phyloP scores from a whole-genome alignment of 257 asterid genomes.

The Ballota nigra region DNA sequence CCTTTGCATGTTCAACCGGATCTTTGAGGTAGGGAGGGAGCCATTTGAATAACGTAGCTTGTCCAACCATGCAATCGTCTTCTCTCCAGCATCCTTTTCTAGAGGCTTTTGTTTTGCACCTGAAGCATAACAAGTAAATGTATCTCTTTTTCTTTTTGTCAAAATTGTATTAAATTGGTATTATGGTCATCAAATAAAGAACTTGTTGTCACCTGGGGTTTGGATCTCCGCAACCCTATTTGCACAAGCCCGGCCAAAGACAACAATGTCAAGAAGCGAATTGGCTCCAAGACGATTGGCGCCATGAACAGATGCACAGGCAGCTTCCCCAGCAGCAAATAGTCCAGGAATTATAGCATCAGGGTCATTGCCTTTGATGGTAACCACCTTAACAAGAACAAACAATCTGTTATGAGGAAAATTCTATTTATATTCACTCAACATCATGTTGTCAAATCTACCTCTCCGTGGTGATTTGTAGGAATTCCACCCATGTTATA shows the following conservation, averaged over 20 bases:
- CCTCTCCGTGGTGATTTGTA: conserved; percentile 95
- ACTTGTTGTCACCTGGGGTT: conserved; percentile 58
- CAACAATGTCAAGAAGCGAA: conserved; percentile 97
- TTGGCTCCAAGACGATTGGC: conserved; percentile 99
- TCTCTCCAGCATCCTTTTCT: conserved; percentile 86
- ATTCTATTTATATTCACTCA: conserved; percentile 6
- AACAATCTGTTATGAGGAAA: conserved; percentile 11
- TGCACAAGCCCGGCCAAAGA: conserved; percentile 98
- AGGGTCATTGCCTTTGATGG: conserved; percentile 65
- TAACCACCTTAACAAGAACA: conserved; percentile 59
- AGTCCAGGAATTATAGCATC: conserved; percentile 83
- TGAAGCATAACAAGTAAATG: conserved; percentile 33
- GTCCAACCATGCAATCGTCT: conserved; percentile 94
- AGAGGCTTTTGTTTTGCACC: conserved; percentile 84
- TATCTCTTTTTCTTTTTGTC: too few relatives aligned
- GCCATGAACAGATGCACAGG: conserved; percentile 98
- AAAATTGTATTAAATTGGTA: conserved; percentile 6
- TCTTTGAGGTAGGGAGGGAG: conserved; percentile 82
- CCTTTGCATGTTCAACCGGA: conserved; percentile 92
- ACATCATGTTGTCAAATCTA: conserved; percentile 26
- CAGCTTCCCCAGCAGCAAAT: conserved; percentile 99
- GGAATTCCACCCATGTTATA: conserved; percentile 99
- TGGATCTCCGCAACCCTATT: conserved; percentile 91
- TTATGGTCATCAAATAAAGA: not conserved
- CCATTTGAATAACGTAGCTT: conserved; percentile 92